These are phyloP conservation scores for Alternaria hordeiaustralica DNA, from an alignment of 2,329 filamentous ascomycete species.

Conservation along the genomic window DNA sequence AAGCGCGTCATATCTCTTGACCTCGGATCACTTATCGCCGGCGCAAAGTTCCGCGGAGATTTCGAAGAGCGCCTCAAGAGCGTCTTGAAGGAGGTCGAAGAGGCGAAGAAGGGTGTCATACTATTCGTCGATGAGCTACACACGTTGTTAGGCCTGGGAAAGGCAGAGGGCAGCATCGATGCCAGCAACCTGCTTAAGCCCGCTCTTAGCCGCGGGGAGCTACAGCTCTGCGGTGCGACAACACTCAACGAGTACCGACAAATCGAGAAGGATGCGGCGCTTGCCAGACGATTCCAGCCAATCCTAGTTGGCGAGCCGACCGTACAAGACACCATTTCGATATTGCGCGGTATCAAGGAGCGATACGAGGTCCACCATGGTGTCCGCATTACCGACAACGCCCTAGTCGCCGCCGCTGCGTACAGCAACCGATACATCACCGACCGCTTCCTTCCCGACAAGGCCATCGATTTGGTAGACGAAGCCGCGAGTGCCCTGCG, in stretches of 20 bases:
- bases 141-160: slow-evolving; percentile 87
- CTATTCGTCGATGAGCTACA: slow-evolving; percentile 96
- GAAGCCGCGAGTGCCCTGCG: slow-evolving; percentile 91
- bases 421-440: slow-evolving; percentile 97
- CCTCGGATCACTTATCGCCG: slow-evolving; percentile 89
- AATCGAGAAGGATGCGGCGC: slow-evolving; percentile 94
- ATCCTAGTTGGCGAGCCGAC: slow-evolving; percentile 91
- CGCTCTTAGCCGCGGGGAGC: slow-evolving; percentile 86
- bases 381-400: slow-evolving; percentile 90
- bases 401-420: slow-evolving; percentile 87
- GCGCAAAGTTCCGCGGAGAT: slow-evolving; percentile 93
- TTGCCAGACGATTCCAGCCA: slow-evolving; percentile 91
- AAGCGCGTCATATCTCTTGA: slow-evolving; percentile 89
- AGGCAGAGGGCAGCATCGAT: slow-evolving; percentile 95
- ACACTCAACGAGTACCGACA: slow-evolving; percentile 89
- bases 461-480: slow-evolving; percentile 95
- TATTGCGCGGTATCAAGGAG: slow-evolving; percentile 94
- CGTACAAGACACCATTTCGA: slow-evolving; percentile 92
- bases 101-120: slow-evolving; percentile 87
- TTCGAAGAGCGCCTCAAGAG: slow-evolving; percentile 94
- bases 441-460: slow-evolving; percentile 93
- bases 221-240: slow-evolving; percentile 95
- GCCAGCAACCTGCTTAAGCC: slow-evolving; percentile 95
- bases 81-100: slow-evolving; percentile 88
- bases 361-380: slow-evolving; percentile 98